Evolutionary conservation across 805 yeast genomes (phyloP).

Genomic region (Teunomyces funiuensis): DNA sequence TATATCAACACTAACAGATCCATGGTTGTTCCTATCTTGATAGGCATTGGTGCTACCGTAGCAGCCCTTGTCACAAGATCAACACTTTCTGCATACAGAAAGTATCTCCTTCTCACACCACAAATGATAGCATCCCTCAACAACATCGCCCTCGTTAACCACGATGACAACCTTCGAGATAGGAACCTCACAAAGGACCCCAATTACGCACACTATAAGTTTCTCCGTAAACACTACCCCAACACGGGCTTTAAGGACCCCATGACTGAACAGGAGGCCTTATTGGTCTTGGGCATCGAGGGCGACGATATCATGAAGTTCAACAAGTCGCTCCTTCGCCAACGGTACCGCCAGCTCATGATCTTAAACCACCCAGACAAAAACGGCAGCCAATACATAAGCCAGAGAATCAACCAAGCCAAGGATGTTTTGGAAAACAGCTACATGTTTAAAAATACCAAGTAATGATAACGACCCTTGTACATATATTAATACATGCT

Average conservation of each 20-base stretch:
- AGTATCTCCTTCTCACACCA: conserved; percentile 30
- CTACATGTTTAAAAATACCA: conserved; percentile 27
- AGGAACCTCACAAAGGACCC: conserved; percentile 9
- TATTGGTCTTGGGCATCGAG: conserved; percentile 40
- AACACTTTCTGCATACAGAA: conserved; percentile 28
- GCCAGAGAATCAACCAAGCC: conserved; percentile 45
- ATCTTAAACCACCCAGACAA: conserved; percentile 44
- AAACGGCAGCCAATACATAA: conserved; percentile 38
- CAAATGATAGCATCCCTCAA: conserved; percentile 37
- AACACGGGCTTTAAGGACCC: conserved; percentile 31
- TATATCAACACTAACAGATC: not conserved
- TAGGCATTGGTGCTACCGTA: conserved; percentile 56
- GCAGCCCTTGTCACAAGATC: conserved; percentile 47
- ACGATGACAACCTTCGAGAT: conserved; percentile 6
- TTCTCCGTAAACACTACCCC: conserved; percentile 19
- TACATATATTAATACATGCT: conserved; percentile 1
- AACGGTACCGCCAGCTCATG: conserved; percentile 40
- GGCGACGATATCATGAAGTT: conserved; percentile 35
- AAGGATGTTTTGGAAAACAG: conserved; percentile 41
- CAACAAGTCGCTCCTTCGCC: conserved; percentile 25
- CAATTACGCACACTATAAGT: conserved; percentile 14
- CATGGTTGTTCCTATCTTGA: conserved; percentile 46
- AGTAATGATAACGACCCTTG: not conserved
- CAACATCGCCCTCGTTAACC: conserved; percentile 19
- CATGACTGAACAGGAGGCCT: conserved; percentile 47